Evolutionary conservation across 1,284 basidiomycete genomes (phyloP), one percentile per base, ranked within the genome.

Genomic region (Malassezia dermatis): DNA sequence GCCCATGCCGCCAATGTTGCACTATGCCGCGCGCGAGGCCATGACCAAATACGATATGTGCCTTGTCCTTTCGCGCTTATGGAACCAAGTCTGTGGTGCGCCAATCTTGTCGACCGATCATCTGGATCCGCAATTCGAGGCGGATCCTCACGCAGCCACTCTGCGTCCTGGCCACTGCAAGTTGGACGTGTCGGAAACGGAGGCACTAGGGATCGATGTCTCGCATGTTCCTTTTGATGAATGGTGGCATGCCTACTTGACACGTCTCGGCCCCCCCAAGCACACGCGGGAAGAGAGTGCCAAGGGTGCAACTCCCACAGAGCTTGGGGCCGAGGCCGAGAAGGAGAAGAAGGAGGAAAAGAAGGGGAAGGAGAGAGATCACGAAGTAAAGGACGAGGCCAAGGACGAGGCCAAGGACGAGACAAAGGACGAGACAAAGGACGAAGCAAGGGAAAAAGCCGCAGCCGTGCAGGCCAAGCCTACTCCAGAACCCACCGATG

Each of bases 1-100:
- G 15, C n/a, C 26, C 0, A 39, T 62, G 8, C 70, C 70, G 7
- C 56, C 60, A 1, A 77, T 75, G 41, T 58, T 78, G 13, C 79
- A 80, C 64, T 79, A 77, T 62, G 68, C 75, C 21, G 77, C 78
- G 10, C 69, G 75, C 8, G 75, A 75, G 21, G 73, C 77, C 1
- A 65, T 78, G 59, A 79, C 78, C 17, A 80, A 80, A 66, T 79
- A 78, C 68, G 75, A 78, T 61, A 80, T 80, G 69, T 72, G 66
- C 55, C 43, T 60, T 32, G 64, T 67, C 8, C 56, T 73, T 47
- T 55, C 63, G 34, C 64, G 68, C 13, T 54, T 68, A 41, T 62
- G 60, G 51, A 65, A 66, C 43, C 41, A 52, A 19, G 64, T 65
- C n/a, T 37, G 27, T 7, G 62, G 61, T 8, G 51, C 56, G 26